A percentile compares a stretch with the other conserved stretches of the same genome.
Evolutionary conservation across 306 rosid species (phyloP).

Genomic region (Quercus mongolica): DNA sequence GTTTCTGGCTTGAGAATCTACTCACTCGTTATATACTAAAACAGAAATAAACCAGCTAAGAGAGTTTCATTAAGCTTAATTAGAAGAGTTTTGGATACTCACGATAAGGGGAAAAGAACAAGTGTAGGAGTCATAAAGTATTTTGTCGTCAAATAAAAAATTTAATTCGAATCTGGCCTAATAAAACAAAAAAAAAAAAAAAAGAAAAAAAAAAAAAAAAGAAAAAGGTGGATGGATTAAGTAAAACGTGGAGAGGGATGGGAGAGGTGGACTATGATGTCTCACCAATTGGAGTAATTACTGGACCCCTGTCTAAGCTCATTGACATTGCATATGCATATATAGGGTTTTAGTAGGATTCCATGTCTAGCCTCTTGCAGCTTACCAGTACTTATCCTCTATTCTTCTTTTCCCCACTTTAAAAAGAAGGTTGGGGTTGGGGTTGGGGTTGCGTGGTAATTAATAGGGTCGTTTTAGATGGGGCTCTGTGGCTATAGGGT

Average conservation of each 20-base stretch:
- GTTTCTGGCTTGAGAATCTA: no score
- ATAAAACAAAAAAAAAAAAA: not conserved
- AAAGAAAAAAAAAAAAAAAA: not conserved
- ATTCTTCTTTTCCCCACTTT: not conserved
- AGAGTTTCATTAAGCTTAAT: no score
- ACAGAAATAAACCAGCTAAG: no score
- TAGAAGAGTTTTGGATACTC: no score
- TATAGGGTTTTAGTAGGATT: not conserved
- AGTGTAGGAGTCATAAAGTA: no score
- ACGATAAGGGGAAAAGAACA: no score
- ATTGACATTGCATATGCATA: not conserved
- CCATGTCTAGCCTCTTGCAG: not conserved
- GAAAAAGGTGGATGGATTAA: not conserved
- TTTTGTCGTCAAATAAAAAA: no score
- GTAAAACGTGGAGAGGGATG: constrained; percentile 5
- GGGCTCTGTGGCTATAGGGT: not conserved
- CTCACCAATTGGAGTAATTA: constrained; percentile 27
- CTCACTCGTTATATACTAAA: no score
- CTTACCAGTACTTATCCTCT: not conserved
- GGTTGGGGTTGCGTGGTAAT: not conserved
- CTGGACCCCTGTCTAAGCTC: constrained; percentile 14
- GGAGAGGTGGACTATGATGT: constrained; percentile 22
- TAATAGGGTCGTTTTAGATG: not conserved
- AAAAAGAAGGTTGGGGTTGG: not conserved
- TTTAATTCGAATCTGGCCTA: no score